Conservation (phyloP, 768 basidiomycete genomes). For the Candolleomyces efflorescens region DNA sequence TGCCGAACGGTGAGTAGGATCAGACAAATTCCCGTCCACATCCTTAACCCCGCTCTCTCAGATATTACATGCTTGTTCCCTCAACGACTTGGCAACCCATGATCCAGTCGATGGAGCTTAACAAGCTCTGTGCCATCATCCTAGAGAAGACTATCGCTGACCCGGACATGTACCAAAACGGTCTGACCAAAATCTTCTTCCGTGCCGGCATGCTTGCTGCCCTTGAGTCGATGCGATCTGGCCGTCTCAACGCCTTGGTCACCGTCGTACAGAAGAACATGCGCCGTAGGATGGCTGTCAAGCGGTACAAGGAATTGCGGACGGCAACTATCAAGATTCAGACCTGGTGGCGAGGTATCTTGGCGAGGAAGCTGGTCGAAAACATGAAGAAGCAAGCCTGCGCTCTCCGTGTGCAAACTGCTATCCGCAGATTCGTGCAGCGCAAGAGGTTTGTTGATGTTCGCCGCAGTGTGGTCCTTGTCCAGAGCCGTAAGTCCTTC, state of each 20-base stretch:
- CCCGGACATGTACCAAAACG: conserved; percentile 94
- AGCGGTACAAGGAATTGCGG: conserved; percentile 70
- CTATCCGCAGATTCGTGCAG: conserved; percentile 68
- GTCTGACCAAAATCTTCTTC: conserved; percentile 98
- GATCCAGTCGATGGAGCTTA: conserved; percentile 79
- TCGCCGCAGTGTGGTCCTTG: conserved; percentile 55
- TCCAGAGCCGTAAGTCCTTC: conserved; percentile 79
- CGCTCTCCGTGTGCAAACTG: conserved; percentile 73
- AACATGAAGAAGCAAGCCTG: conserved; percentile 68
- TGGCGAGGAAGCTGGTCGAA: conserved; percentile 70
- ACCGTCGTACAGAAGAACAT: conserved; percentile 98
- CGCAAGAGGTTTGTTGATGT: conserved; percentile 64
- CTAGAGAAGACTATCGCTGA: conserved; percentile 86
- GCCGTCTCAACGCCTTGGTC: conserved; percentile 84
- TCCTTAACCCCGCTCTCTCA: conserved; percentile 24
- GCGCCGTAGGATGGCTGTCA: conserved; percentile 78
- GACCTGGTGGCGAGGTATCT: conserved; percentile 89
- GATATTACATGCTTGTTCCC: conserved; percentile 95
- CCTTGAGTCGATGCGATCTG: conserved; percentile 85
- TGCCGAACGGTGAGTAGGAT: conserved; percentile 74
- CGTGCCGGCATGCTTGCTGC: conserved; percentile 98
- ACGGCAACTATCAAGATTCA: conserved; percentile 80
- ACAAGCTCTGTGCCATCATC: conserved; percentile 77
- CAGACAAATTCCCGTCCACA: background rate
- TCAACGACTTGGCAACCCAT: conserved; percentile 84